Evolutionary conservation across 1,284 basidiomycete species (phyloP).

Genomic region (Ganoderma lingzhi): DNA sequence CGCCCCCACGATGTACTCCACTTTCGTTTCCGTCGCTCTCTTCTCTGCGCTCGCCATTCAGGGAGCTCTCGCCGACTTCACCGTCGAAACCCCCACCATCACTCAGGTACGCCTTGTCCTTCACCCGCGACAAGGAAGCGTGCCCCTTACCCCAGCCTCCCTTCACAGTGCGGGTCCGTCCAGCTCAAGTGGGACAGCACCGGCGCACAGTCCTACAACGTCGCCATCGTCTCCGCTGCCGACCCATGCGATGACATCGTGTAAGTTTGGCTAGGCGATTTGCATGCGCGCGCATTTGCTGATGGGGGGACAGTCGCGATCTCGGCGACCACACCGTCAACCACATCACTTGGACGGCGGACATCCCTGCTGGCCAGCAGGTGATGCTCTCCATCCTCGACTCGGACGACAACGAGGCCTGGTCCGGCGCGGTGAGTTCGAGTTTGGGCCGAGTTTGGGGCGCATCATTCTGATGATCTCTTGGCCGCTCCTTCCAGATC

Average conservation of each 20-base stretch:
- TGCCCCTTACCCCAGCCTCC: slow-evolving; percentile 16
- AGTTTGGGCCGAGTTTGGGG: slow-evolving; percentile 2
- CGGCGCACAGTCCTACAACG: slow-evolving; percentile 60
- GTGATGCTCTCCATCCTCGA: slow-evolving; percentile 68
- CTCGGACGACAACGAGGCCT: slow-evolving; percentile 61
- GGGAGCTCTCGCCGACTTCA: slow-evolving; percentile 61
- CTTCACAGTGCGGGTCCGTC: slow-evolving; percentile 59
- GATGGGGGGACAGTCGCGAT: slow-evolving; percentile 51
- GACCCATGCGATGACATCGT: slow-evolving; percentile 66
- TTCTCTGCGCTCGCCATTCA: slow-evolving; percentile 62
- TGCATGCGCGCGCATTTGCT: background rate
- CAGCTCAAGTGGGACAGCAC: slow-evolving; percentile 62
- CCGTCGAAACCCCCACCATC: slow-evolving; percentile 58
- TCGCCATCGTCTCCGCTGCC: slow-evolving; percentile 59
- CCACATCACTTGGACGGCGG: slow-evolving; percentile 55
- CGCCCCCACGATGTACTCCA: slow-evolving; percentile 68
- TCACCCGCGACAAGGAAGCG: background rate
- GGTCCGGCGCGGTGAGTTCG: slow-evolving; percentile 62
- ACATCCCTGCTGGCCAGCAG: slow-evolving; percentile 55
- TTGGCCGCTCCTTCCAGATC: slow-evolving; percentile 50
- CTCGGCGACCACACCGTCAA: slow-evolving; percentile 62
- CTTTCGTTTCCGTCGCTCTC: slow-evolving; percentile 77
- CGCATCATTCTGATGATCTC: slow-evolving; percentile 8
- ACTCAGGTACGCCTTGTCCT: slow-evolving; percentile 54
- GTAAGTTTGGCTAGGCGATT: slow-evolving; percentile 50